Evolutionary conservation across 2,329 filamentous ascomycete genomes (phyloP), one percentile per base, ranked within the genome.

Genomic region (Fusarium longipes): DNA sequence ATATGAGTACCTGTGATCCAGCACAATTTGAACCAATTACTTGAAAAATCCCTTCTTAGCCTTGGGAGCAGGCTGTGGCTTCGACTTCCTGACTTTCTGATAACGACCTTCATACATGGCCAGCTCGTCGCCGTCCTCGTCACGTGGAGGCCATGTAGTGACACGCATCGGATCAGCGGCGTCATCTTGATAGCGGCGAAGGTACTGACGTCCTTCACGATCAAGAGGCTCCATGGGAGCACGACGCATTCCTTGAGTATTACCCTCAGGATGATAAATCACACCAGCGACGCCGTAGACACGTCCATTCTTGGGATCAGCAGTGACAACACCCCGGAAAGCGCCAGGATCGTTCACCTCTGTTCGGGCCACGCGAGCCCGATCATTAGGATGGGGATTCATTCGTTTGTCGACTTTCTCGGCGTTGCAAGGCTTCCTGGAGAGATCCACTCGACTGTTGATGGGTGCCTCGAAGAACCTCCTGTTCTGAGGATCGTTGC

Each of bases 81-180:
- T 43, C 1, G 40, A 5, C 1, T 4, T 7, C 24, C 40, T 29
- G 10, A 27, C 40, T n/a, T 29, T 8, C 0, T 29, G 4, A 10
- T 57, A 24, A 5, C 61, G 55, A 1, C 4, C 10, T 7, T 66
- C 63, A 20, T 57, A 57, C 1, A 30, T 18, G 6, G 29, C 15
- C 7, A 66, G 56, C 0, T 66, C 63, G 1, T 17, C 18, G 1
- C 15, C 24, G 35, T 66, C 47, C 5, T 66, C 54, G 25, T 65
- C 63, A 0, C 64, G 22, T 0, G 61, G 63, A 7, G 61, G 63
- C 63, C 63, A 65, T 8, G 61, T 66, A 0, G 33, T 45, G 4
- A 61, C 61, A 0, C 61, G 43, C 1, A n/a, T n/a, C n/a, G 25
- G 22, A 29, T 63, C 40, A 17, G 32, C 48, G 8, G 36, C 24